Evolutionary conservation across 306 rosid species (phyloP).

Genomic region (Corylus americana): DNA sequence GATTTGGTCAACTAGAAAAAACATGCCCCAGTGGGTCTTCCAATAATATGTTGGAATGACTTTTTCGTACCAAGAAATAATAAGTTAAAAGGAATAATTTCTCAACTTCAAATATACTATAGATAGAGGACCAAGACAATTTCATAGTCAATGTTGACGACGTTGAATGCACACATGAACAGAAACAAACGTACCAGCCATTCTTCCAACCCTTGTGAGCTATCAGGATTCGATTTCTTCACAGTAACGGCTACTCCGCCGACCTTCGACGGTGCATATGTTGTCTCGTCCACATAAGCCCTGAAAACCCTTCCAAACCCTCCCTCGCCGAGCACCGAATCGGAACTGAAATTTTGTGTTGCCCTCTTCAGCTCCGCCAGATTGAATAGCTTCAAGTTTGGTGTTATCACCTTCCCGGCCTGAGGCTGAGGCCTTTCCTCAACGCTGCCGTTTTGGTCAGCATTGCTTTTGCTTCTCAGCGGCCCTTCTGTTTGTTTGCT

Average conservation of each 20-base stretch:
- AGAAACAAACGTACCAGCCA: conserved; percentile 55
- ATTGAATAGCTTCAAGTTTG: conserved; percentile 48
- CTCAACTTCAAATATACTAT: no score
- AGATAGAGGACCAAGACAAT: background rate
- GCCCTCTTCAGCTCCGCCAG: conserved; percentile 70
- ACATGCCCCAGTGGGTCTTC: no score
- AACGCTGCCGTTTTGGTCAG: background rate
- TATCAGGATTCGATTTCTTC: conserved; percentile 68
- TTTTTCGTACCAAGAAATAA: no score
- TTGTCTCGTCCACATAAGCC: conserved; percentile 71
- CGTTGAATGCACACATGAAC: no score
- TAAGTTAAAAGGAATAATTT: background rate
- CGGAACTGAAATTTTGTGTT: conserved; percentile 74
- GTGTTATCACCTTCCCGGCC: conserved; percentile 22
- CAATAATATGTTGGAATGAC: no score
- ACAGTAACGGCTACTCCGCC: conserved; percentile 89
- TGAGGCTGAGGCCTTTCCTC: background rate
- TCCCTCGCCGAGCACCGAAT: conserved; percentile 74
- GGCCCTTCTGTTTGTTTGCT: conserved; percentile 3
- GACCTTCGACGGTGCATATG: conserved; percentile 57
- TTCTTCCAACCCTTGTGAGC: conserved; percentile 70
- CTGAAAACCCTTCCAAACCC: conserved; percentile 91
- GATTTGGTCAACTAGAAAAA: no score
- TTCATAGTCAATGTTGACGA: background rate
- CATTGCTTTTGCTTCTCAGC: background rate